These are phyloP conservation scores for Datisca glomerata DNA, from an alignment of 306 rosid species.

Conservation along the genomic window DNA sequence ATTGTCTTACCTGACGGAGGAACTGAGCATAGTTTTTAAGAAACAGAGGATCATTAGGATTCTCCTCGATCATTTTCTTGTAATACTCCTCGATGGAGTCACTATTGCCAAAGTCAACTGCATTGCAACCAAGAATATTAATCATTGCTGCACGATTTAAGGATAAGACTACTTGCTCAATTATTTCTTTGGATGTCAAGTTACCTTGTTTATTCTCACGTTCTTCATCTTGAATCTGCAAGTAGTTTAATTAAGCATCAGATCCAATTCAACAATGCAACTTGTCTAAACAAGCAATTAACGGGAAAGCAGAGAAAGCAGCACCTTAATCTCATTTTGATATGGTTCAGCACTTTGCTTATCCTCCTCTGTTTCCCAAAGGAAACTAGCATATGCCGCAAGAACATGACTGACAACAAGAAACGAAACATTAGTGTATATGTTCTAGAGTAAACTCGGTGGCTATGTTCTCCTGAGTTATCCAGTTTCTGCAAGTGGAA, in stretches of 20 bases:
- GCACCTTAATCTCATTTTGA: conserved; percentile 31
- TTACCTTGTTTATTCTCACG: conserved; percentile 8
- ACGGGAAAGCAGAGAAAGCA: conserved; percentile 7
- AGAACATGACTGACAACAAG: conserved; percentile 53
- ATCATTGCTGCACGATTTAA: conserved; percentile 5
- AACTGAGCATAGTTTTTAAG: conserved; percentile 62
- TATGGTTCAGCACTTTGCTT: conserved; percentile 25
- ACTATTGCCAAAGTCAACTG: conserved; percentile 12
- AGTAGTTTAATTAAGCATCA: conserved; percentile 12
- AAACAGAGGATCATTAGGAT: conserved; percentile 44
- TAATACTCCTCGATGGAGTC: conserved; percentile 27
- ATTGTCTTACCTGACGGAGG: conserved; percentile 49
- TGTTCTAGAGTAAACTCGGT: conserved; percentile 1
- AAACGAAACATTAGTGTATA: conserved; percentile 12
- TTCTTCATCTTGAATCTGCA: conserved; percentile 31
- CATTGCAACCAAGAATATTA: conserved; percentile 14
- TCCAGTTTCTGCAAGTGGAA: conserved; percentile 8
- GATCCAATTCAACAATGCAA: conserved; percentile 7
- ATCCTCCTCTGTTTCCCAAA: conserved; percentile 53
- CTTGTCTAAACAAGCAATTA: conserved; percentile 4
- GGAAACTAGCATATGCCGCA: conserved; percentile 78
- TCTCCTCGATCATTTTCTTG: conserved; percentile 41
- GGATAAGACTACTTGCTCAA: conserved; percentile 4
- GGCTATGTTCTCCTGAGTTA: conserved; percentile 5
- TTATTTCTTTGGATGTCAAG: too few species aligned